Percentiles rank a stretch among this genome's conserved stretches.
These are phyloP conservation scores for Russula vinacea DNA, from an alignment of 768 basidiomycete genomes.

Conservation along the genomic window DNA sequence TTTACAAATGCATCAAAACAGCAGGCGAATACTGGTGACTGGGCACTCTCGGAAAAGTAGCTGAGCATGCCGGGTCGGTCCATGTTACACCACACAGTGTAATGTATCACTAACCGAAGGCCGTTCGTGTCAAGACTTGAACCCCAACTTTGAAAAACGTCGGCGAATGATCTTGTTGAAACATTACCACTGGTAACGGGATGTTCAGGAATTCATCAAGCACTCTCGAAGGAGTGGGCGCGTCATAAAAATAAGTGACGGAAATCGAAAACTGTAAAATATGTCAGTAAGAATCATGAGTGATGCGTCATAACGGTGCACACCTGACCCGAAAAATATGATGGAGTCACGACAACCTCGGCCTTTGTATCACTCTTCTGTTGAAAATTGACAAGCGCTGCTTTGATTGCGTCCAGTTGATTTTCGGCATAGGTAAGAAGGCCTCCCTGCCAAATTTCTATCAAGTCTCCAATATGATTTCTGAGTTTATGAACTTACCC, in stretches of 20 bases:
- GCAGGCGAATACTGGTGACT: constrained; percentile 3
- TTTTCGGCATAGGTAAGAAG: background rate
- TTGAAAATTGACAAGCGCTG: constrained; percentile 10
- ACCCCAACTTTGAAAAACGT: background rate
- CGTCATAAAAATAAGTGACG: constrained; percentile 26
- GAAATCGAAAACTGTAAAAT: background rate
- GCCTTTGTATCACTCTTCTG: constrained; percentile 16
- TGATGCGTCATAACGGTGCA: background rate
- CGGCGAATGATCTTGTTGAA: background rate
- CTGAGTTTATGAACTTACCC: background rate
- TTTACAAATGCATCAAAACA: constrained; percentile 7
- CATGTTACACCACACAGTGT: too few relatives aligned
- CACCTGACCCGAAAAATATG: constrained; percentile 3
- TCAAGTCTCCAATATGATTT: background rate
- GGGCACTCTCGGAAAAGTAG: background rate
- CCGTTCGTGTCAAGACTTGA: too few relatives aligned
- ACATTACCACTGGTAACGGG: too few relatives aligned
- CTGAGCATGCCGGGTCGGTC: background rate
- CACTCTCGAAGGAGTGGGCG: constrained; percentile 18
- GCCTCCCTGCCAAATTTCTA: constrained; percentile 3
- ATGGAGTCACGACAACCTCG: background rate
- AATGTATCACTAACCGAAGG: background rate
- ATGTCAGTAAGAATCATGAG: background rate
- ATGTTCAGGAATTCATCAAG: constrained; percentile 29
- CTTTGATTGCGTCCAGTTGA: constrained; percentile 6